Evolutionary conservation across 176 grass and related monocot genomes (phyloP).

Genomic region (bread wheat (Triticum aestivum)): DNA sequence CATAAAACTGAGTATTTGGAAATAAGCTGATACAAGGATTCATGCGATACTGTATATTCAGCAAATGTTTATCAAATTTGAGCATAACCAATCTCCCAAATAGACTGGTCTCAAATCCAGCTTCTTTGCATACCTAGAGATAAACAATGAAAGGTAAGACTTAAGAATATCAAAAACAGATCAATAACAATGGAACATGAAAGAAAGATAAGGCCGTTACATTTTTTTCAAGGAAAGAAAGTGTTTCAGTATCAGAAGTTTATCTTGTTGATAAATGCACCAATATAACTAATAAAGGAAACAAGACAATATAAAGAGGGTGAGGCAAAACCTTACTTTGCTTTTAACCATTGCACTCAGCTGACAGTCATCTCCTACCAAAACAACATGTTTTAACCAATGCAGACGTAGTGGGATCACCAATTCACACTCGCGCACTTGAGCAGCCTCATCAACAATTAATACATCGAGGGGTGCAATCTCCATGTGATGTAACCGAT

Average conservation of each 20-base stretch:
- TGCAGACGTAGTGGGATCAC: slow-evolving; percentile 58
- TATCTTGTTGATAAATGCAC: not conserved
- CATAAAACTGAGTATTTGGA: slow-evolving; percentile 71
- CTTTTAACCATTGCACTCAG: slow-evolving; percentile 70
- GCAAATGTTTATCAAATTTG: slow-evolving; percentile 51
- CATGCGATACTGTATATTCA: slow-evolving; percentile 87
- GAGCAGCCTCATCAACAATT: slow-evolving; percentile 79
- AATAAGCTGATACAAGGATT: slow-evolving; percentile 69
- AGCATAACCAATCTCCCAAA: slow-evolving; percentile 66
- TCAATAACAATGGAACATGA: not conserved
- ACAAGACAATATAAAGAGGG: not conserved
- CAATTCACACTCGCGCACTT: slow-evolving; percentile 75
- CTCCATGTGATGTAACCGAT: slow-evolving; percentile 44
- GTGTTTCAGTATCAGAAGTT: not conserved
- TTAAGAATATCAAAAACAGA: not conserved
- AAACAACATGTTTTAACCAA: slow-evolving; percentile 59
- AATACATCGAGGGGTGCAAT: slow-evolving; percentile 55
- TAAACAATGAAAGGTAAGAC: not conserved
- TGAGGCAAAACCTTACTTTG: slow-evolving; percentile 43
- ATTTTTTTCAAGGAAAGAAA: not conserved
- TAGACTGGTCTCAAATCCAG: slow-evolving; percentile 68
- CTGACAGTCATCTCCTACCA: slow-evolving; percentile 78
- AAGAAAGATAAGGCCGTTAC: not conserved
- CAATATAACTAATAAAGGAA: not conserved
- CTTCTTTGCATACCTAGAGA: slow-evolving; percentile 60